Conservation (phyloP, 2,329 filamentous ascomycete species). For the Thermothelomyces thermophilus region DNA sequence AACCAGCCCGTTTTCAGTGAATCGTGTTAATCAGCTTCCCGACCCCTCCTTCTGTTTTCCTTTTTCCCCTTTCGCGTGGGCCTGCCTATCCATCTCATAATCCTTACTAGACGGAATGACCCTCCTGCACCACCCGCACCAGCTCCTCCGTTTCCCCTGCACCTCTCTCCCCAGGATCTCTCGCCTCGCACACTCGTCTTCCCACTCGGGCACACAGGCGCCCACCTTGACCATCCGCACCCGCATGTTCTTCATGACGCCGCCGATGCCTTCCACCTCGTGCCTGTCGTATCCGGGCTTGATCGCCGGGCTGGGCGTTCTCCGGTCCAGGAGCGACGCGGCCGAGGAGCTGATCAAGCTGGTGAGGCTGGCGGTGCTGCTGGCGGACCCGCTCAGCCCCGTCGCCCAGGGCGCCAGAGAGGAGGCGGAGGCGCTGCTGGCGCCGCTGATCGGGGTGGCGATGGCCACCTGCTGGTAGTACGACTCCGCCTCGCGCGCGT, state of each 20-base stretch:
- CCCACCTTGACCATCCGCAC: slow-evolving; percentile 77
- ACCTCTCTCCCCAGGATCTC: slow-evolving; percentile 65
- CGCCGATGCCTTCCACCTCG: slow-evolving; percentile 87
- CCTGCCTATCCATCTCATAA: slow-evolving; percentile 23
- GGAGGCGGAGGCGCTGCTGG: slow-evolving; percentile 15
- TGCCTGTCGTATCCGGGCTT: slow-evolving; percentile 74
- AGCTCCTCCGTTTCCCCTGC: slow-evolving; percentile 62
- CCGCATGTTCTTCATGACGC: slow-evolving; percentile 80
- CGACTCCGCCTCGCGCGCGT: slow-evolving; percentile 46
- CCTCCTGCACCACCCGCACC: slow-evolving; percentile 88
- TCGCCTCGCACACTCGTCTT: slow-evolving; percentile 64
- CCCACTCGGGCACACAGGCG: slow-evolving; percentile 77
- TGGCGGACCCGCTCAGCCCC: not conserved
- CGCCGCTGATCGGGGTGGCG: not conserved
- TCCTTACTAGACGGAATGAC: slow-evolving; percentile 58
- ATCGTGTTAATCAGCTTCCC: not conserved
- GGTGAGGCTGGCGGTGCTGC: slow-evolving; percentile 7
- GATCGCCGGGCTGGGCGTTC: slow-evolving; percentile 44
- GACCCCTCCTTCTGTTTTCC: not conserved
- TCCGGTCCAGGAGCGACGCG: slow-evolving; percentile 9
- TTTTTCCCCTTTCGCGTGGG: not conserved
- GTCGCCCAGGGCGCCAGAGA: slow-evolving; percentile 19
- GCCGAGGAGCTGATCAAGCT: slow-evolving; percentile 9
- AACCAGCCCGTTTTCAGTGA: no score
- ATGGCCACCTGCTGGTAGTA: slow-evolving; percentile 22